Base-by-base conservation (phyloP, 225 moss, liverwort and hornwort species). In the Marchantia paleacea region DNA sequence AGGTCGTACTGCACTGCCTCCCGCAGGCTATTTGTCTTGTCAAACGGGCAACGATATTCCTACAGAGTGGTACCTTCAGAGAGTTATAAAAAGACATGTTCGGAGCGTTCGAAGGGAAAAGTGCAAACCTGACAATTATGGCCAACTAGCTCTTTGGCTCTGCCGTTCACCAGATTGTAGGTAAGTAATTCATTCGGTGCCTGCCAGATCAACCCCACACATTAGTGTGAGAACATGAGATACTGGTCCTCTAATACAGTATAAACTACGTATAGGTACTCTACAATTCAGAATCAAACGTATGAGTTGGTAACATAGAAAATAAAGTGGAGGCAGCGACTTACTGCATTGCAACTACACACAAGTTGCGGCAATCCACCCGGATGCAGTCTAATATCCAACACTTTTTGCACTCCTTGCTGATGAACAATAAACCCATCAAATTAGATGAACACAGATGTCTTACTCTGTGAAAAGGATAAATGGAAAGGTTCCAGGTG, bases 331-430 rank as follows among this genome's bases (percentile, higher is more conserved):
- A 25, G 50, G 19, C 24, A 25, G 52, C 9, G 26, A 79, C 80
- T 83, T 78, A 95, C 92, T 86, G 92, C 96, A 48, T 96, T 96
- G 89, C 96, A 96, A 85, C 96, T 96, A 66, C 92, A 91, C 75
- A 91, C 92, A 75, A 96, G 86, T 78, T 91, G 85, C 8, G 96
- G 94, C 31, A 89, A 84, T 75, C 93, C 94, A 81, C 90, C 80
- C 53, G 96, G 96, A 90, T 94, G 93, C 68, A 96, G 86, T 88
- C 96, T 87, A 79, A 96, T 88, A 82, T 93, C 96, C 28, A 96
- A 88, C 57, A 96, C 96, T 82, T 96, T 96, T 82, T 93, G 96
- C 55, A 96, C 93, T 66, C 93, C 93, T 89, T 96, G 93, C 90
- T 94, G 87, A 74, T 74, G 74, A 53, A 69, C 70, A 78, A 88